Conservation (phyloP, 495 filamentous ascomycete genomes). For the Podospora tetraspora region DNA sequence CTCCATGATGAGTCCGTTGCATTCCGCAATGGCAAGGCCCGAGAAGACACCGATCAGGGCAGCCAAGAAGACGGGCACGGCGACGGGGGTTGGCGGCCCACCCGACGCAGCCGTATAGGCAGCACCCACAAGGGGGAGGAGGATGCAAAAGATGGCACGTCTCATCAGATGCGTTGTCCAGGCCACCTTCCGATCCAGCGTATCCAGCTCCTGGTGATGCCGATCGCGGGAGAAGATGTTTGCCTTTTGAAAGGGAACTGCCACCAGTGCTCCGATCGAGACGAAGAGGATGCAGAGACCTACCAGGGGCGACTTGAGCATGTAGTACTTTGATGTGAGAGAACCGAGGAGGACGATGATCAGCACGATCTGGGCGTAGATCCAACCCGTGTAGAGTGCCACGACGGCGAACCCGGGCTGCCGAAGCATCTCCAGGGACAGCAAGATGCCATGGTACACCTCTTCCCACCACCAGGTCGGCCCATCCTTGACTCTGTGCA, state of each 20-base stretch:
- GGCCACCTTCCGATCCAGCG: conserved; percentile 53
- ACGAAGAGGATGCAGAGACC: conserved; percentile 58
- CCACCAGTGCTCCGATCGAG: conserved; percentile 59
- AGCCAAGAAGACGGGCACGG: conserved; percentile 61
- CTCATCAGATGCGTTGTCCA: conserved; percentile 67
- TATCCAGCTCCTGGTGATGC: conserved; percentile 49
- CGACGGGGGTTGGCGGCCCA: conserved; percentile 52
- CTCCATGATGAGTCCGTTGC: conserved; percentile 73
- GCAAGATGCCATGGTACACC: conserved; percentile 60
- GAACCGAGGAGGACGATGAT: conserved; percentile 66
- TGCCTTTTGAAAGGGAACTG: conserved; percentile 66
- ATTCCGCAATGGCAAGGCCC: conserved; percentile 69
- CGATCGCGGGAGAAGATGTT: conserved; percentile 59
- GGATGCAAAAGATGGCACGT: conserved; percentile 56
- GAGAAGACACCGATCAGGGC: conserved; percentile 62
- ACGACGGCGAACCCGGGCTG: conserved; percentile 69
- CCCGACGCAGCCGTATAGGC: conserved; percentile 59
- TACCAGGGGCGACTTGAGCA: conserved; percentile 54
- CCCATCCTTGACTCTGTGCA: conserved; percentile 62
- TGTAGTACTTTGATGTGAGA: conserved; percentile 59
- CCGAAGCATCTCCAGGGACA: conserved; percentile 60
- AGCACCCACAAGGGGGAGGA: conserved; percentile 59
- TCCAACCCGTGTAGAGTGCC: conserved; percentile 67
- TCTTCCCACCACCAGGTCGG: conserved; percentile 72
- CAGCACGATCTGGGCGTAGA: conserved; percentile 66